Evolutionary conservation across 164 flowering plant species (phyloP).

Genomic region (Protea cynaroides): DNA sequence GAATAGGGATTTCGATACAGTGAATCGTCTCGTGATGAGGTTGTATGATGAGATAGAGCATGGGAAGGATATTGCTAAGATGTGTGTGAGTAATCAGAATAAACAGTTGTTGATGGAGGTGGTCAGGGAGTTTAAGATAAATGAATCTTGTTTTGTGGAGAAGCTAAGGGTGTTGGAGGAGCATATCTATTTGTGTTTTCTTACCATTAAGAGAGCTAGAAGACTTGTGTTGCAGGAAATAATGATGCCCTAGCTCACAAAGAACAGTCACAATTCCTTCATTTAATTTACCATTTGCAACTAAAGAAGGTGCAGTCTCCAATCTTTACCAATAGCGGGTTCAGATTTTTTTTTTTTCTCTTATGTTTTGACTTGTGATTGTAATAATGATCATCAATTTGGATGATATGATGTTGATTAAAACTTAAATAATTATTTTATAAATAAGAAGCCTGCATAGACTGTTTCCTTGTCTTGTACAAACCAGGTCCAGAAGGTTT

Average conservation of each 20-base stretch:
- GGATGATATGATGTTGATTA: too few species aligned
- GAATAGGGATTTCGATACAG: constrained; percentile 64
- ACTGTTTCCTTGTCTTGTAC: too few species aligned
- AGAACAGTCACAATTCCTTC: too few species aligned
- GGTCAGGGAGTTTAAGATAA: constrained; percentile 44
- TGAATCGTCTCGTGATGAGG: constrained; percentile 49
- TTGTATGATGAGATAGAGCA: constrained; percentile 66
- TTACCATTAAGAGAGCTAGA: constrained; percentile 68
- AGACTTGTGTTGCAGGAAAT: constrained; percentile 46
- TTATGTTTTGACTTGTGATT: too few species aligned
- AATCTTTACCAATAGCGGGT: too few species aligned
- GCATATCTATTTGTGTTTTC: constrained; percentile 61
- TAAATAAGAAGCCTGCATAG: too few species aligned
- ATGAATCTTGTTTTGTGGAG: constrained; percentile 47
- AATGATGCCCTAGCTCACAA: constrained; percentile 11
- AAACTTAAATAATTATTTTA: too few species aligned
- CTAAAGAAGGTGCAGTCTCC: too few species aligned
- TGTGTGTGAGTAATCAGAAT: constrained; percentile 46
- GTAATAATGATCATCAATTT: too few species aligned
- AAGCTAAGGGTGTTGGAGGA: constrained; percentile 71
- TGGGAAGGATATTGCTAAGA: constrained; percentile 30
- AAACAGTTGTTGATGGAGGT: constrained; percentile 50
- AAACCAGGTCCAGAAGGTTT: too few species aligned
- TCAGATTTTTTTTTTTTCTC: too few species aligned
- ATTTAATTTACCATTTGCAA: too few species aligned